These are phyloP conservation scores for Mycena maculata DNA, from an alignment of 768 basidiomycete genomes.

Conservation along the genomic window DNA sequence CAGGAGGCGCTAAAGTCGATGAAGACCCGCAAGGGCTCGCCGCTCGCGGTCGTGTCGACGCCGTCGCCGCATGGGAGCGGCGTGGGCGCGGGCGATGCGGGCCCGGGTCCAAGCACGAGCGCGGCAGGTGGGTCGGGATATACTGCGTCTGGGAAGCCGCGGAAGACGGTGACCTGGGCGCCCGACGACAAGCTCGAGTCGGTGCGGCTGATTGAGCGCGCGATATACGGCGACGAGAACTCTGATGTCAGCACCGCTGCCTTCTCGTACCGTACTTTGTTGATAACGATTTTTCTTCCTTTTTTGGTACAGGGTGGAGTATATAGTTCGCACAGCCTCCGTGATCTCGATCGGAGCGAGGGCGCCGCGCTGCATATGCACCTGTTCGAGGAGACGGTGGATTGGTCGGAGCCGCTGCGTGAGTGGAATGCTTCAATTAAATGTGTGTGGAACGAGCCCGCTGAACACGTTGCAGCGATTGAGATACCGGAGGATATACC, in stretches of 20 bases:
- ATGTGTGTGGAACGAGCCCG: background rate
- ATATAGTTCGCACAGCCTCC: slow-evolving; percentile 76
- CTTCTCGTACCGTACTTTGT: slow-evolving; percentile 62
- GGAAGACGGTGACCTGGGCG: slow-evolving; percentile 85
- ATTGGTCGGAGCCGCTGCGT: slow-evolving; percentile 88
- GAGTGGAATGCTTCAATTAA: slow-evolving; percentile 53
- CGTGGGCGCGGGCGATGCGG: slow-evolving; percentile 36
- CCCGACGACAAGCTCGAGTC: slow-evolving; percentile 78
- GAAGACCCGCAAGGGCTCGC: slow-evolving; percentile 72
- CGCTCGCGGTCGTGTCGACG: slow-evolving; percentile 57
- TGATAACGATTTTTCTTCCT: slow-evolving; percentile 41
- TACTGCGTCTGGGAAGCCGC: slow-evolving; percentile 65
- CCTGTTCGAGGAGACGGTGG: slow-evolving; percentile 86
- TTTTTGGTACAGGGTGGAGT: slow-evolving; percentile 67
- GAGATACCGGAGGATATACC: slow-evolving; percentile 68
- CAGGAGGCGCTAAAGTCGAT: slow-evolving; percentile 85
- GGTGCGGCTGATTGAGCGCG: slow-evolving; percentile 84
- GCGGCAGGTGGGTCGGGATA: slow-evolving; percentile 49
- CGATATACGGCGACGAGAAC: slow-evolving; percentile 90
- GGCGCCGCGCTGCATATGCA: slow-evolving; percentile 87
- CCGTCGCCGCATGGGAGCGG: slow-evolving; percentile 53
- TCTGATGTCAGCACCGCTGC: slow-evolving; percentile 78
- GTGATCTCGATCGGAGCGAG: slow-evolving; percentile 89
- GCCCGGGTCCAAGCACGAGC: too few species aligned
- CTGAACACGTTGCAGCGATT: slow-evolving; percentile 56